These are phyloP conservation scores for Tilletia setariae DNA, from an alignment of 1,284 basidiomycete species.

Conservation along the genomic window DNA sequence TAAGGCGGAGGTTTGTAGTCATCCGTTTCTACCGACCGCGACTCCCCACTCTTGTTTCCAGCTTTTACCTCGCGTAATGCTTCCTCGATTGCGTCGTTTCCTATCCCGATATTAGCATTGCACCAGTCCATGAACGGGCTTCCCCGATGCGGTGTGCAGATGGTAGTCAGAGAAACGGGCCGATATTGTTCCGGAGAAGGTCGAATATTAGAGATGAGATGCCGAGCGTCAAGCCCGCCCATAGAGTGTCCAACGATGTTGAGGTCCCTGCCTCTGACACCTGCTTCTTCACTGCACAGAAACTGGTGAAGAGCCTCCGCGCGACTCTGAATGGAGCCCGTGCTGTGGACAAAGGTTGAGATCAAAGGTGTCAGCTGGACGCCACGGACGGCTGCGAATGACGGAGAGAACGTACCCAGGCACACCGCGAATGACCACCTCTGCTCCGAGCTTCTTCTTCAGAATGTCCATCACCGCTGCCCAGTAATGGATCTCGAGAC, in stretches of 20 bases:
- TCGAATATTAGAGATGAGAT: slow-evolving; percentile 80
- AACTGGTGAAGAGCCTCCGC: slow-evolving; percentile 75
- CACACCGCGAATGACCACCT: slow-evolving; percentile 91
- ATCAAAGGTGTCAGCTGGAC: background rate
- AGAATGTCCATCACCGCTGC: slow-evolving; percentile 79
- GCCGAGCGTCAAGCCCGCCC: slow-evolving; percentile 63
- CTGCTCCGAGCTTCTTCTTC: slow-evolving; percentile 76
- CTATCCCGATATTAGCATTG: slow-evolving; percentile 54
- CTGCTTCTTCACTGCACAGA: slow-evolving; percentile 64
- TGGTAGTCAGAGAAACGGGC: slow-evolving; percentile 81
- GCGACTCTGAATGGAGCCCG: slow-evolving; percentile 82
- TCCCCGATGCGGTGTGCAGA: slow-evolving; percentile 91
- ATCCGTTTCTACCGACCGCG: background rate
- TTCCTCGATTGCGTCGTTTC: slow-evolving; percentile 48
- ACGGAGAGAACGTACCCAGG: slow-evolving; percentile 67
- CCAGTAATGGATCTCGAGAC: slow-evolving; percentile 84
- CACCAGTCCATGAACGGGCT: slow-evolving; percentile 99
- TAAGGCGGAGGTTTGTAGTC: slow-evolving; percentile 25
- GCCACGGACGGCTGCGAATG: background rate
- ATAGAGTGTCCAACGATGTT: slow-evolving; percentile 97
- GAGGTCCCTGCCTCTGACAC: slow-evolving; percentile 65
- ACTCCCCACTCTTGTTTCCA: background rate
- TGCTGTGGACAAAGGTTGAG: slow-evolving; percentile 60
- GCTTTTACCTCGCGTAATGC: slow-evolving; percentile 36
- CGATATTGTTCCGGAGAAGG: slow-evolving; percentile 69